phyloP scores from a whole-genome alignment of 2,329 filamentous ascomycete genomes.

The Teratosphaeriaceae sp. region DNA sequence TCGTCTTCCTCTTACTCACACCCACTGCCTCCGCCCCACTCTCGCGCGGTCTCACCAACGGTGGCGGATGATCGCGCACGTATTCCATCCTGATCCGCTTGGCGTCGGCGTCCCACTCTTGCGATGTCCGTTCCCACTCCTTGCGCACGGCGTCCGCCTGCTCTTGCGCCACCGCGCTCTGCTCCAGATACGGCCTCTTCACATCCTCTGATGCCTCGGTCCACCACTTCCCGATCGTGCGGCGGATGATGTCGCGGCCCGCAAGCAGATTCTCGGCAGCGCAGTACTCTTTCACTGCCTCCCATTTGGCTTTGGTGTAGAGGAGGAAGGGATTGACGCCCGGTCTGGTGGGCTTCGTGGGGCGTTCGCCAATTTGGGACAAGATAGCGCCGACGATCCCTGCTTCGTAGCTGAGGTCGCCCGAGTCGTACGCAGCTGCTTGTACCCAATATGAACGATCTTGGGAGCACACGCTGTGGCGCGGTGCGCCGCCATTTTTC shows the following conservation, averaged over 20 bases:
- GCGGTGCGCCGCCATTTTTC: slow-evolving; percentile 18
- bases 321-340: slow-evolving; percentile 82
- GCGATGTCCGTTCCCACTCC: slow-evolving; percentile 55
- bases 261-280: slow-evolving; percentile 59
- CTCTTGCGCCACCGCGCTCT: slow-evolving; percentile 64
- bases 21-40: slow-evolving; percentile 13
- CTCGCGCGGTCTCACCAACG: slow-evolving; percentile 6
- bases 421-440: slow-evolving; percentile 18
- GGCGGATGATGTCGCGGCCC: slow-evolving; percentile 66
- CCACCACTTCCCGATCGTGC: slow-evolving; percentile 87
- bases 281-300: slow-evolving; percentile 56
- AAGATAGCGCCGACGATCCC: slow-evolving; percentile 52
- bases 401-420: slow-evolving; percentile 48
- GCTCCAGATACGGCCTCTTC: slow-evolving; percentile 70
- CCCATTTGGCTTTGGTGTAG: slow-evolving; percentile 72
- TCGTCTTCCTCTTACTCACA: slow-evolving; percentile 25
- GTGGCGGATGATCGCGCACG: slow-evolving; percentile 22
- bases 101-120: slow-evolving; percentile 66
- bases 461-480: slow-evolving; percentile 24
- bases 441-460: slow-evolving; percentile 28
- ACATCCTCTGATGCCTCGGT: slow-evolving; percentile 64
- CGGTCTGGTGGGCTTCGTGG: slow-evolving; percentile 63
- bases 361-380: slow-evolving; percentile 64
- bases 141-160: slow-evolving; percentile 53
- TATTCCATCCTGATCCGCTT: slow-evolving; percentile 40